Conservation (phyloP, 163 green algal species). For the Coccomyxa subellipsoidea region DNA sequence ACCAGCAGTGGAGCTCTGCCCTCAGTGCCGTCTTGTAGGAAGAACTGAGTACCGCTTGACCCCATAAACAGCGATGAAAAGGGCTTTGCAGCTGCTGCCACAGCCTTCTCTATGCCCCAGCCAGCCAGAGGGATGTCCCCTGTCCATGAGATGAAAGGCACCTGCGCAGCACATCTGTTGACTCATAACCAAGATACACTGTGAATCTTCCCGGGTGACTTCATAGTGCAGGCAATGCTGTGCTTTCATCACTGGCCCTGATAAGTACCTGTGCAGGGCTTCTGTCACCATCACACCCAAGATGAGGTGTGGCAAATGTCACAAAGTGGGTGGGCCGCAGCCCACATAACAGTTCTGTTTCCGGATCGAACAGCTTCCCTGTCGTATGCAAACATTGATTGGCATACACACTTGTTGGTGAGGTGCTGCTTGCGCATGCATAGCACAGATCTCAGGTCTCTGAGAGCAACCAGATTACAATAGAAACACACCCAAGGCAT, state of each 20-base stretch:
- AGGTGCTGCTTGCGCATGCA: no score
- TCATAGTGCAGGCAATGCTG: background rate
- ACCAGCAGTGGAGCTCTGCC: conserved; percentile 44
- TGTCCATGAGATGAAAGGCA: conserved; percentile 71
- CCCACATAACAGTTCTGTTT: conserved; percentile 40
- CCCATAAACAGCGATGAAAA: conserved; percentile 31
- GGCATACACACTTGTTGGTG: background rate
- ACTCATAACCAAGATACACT: background rate
- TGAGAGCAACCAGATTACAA: no score
- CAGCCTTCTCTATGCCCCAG: conserved; percentile 21
- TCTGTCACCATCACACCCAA: conserved; percentile 60
- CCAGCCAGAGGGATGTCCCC: conserved; percentile 26
- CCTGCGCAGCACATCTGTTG: conserved; percentile 26
- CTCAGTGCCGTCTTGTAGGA: conserved; percentile 53
- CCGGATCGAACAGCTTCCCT: conserved; percentile 53
- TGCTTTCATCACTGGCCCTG: background rate
- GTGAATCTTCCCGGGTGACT: no score
- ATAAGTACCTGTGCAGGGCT: conserved; percentile 54
- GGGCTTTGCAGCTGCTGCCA: conserved; percentile 40
- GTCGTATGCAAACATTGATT: background rate
- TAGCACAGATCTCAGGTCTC: no score
- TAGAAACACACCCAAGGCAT: conserved; percentile 31
- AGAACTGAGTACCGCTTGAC: conserved; percentile 69
- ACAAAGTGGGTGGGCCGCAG: conserved; percentile 77
- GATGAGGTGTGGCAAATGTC: conserved; percentile 77